Evolutionary conservation across 164 flowering plant genomes (phyloP).

Genomic region (Vitis riparia): DNA sequence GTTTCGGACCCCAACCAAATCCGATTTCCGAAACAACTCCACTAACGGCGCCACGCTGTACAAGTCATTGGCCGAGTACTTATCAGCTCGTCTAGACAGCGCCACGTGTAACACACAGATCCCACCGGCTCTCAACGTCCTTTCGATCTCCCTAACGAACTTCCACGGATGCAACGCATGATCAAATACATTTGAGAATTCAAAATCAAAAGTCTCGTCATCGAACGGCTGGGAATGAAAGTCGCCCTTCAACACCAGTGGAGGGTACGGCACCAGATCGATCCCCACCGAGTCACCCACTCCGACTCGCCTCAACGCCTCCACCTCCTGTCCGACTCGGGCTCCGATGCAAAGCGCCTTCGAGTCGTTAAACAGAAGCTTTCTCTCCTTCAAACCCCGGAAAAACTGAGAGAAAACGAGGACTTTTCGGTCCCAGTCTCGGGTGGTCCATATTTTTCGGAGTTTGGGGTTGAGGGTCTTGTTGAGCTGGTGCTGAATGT

Average conservation of each 20-base stretch:
- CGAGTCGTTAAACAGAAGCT: constrained; percentile 48
- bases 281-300: constrained; percentile 72
- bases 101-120: constrained; percentile 82
- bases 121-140: constrained; percentile 81
- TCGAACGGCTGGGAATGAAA: constrained; percentile 80
- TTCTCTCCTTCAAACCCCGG: constrained; percentile 28
- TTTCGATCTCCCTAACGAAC: constrained; percentile 80
- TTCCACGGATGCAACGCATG: constrained; percentile 74
- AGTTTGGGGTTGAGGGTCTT: constrained; percentile 85
- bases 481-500: constrained; percentile 70
- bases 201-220: constrained; percentile 72
- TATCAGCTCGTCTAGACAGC: constrained; percentile 51
- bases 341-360: constrained; percentile 78
- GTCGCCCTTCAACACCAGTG: constrained; percentile 71
- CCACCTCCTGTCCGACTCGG: constrained; percentile 86
- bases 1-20: constrained; percentile 43
- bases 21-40: constrained; percentile 50
- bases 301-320: constrained; percentile 60
- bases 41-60: constrained; percentile 55
- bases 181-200: constrained; percentile 92
- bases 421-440: constrained; percentile 86
- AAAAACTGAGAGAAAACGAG: constrained; percentile 64
- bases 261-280: constrained; percentile 85
- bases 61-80: constrained; percentile 86
- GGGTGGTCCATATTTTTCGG: constrained; percentile 65